A percentile compares a stretch with the other conserved stretches of the same genome.
phyloP scores from a whole-genome alignment of 2,329 filamentous ascomycete genomes.

The Penicillium sp. region DNA sequence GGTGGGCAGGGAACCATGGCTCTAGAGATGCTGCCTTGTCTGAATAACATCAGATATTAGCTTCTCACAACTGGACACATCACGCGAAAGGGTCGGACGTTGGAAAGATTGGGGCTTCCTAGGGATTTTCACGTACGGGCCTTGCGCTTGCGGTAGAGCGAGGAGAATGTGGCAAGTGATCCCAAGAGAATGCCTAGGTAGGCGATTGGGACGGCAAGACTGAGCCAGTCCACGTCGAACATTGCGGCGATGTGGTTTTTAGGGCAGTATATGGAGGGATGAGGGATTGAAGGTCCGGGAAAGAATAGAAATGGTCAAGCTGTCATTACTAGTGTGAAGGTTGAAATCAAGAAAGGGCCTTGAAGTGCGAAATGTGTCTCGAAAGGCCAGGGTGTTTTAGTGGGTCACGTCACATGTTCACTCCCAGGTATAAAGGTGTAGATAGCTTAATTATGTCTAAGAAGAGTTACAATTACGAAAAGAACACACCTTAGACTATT shows the following conservation, averaged over 20 bases:
- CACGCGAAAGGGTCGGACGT: not conserved
- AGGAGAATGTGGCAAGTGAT: slow-evolving; percentile 87
- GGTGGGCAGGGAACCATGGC: slow-evolving; percentile 89
- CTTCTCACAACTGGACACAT: not conserved
- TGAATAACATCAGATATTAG: slow-evolving; percentile 16
- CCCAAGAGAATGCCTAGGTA: slow-evolving; percentile 86
- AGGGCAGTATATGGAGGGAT: not conserved
- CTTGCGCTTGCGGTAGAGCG: slow-evolving; percentile 89
- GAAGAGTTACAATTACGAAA: not conserved
- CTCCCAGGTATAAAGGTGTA: not conserved
- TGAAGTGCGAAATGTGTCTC: not conserved
- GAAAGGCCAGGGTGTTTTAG: slow-evolving; percentile 30
- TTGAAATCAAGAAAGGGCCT: not conserved
- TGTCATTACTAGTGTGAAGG: not conserved
- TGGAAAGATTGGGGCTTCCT: not conserved
- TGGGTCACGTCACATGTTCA: slow-evolving; percentile 28
- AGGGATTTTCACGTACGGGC: slow-evolving; percentile 56
- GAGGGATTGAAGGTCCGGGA: not conserved
- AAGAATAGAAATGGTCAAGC: not conserved
- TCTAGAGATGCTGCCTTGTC: slow-evolving; percentile 79
- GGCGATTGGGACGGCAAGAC: slow-evolving; percentile 80
- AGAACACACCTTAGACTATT: not conserved
- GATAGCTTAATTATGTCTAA: not conserved
- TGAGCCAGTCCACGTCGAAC: slow-evolving; percentile 67
- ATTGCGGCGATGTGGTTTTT: slow-evolving; percentile 31